These are phyloP conservation scores for Acanthochlamys bracteata DNA, from an alignment of 106 monocot genomes.

Conservation along the genomic window DNA sequence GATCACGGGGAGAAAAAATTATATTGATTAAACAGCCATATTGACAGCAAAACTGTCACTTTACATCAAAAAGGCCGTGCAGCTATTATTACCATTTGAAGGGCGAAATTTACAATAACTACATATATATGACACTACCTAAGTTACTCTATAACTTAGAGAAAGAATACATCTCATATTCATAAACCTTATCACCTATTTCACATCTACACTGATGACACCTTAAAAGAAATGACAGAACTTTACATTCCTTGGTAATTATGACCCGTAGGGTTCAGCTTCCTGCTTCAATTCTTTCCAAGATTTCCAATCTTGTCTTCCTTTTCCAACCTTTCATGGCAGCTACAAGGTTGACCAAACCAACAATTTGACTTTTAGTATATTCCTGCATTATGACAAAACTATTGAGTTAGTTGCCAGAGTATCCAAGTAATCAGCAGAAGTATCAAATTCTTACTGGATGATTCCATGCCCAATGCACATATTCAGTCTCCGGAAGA, in stretches of 20 bases:
- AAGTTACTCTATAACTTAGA: too few species aligned
- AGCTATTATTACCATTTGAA: too few species aligned
- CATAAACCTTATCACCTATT: not conserved
- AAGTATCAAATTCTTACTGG: slow-evolving; percentile 33
- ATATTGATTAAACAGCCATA: too few species aligned
- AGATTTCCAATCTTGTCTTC: slow-evolving; percentile 77
- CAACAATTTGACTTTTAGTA: slow-evolving; percentile 63
- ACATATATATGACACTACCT: too few species aligned
- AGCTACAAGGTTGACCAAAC: slow-evolving; percentile 80
- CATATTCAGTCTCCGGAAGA: slow-evolving; percentile 97
- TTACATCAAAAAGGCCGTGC: too few species aligned
- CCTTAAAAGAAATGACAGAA: not conserved
- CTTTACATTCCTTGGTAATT: slow-evolving; percentile 22
- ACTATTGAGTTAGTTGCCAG: not conserved
- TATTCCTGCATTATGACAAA: slow-evolving; percentile 46
- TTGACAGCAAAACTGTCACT: too few species aligned
- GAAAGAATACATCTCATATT: not conserved
- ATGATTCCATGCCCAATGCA: slow-evolving; percentile 94
- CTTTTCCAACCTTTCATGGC: slow-evolving; percentile 89
- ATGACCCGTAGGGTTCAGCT: slow-evolving; percentile 7
- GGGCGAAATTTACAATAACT: too few species aligned
- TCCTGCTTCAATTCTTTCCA: slow-evolving; percentile 79
- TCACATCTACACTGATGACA: not conserved
- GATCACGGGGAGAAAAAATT: too few species aligned
- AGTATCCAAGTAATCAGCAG: not conserved